Conservation (phyloP, 83 land plant species). For the Isoetes engelmannii region DNA sequence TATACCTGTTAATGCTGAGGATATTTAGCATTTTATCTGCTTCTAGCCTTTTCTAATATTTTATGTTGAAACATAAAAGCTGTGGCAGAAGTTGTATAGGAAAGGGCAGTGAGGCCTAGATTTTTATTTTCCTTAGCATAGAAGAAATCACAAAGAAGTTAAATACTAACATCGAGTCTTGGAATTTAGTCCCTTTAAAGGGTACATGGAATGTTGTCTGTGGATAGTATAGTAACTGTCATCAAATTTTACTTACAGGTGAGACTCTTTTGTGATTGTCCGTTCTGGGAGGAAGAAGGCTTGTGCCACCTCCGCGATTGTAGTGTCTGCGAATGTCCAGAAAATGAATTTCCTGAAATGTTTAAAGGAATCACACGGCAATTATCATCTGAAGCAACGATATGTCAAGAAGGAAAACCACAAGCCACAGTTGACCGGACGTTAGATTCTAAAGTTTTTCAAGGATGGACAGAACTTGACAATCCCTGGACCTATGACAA, state of each 20-base stretch:
- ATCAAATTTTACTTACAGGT: slow-evolving; percentile 30
- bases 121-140: background rate
- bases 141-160: background rate
- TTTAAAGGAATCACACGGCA: slow-evolving; percentile 32
- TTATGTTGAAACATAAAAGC: background rate
- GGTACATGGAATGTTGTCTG: background rate
- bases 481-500: slow-evolving; percentile 98
- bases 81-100: background rate
- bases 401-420: slow-evolving; percentile 91
- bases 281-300: slow-evolving; percentile 98
- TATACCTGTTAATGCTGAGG: background rate
- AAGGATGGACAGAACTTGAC: slow-evolving; percentile 75
- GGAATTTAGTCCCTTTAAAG: background rate
- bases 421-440: slow-evolving; percentile 84
- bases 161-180: background rate
- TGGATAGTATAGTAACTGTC: slow-evolving; percentile 2
- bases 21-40: background rate
- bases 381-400: slow-evolving; percentile 45
- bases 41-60: background rate
- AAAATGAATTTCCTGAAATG: slow-evolving; percentile 73
- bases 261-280: slow-evolving; percentile 96
- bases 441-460: slow-evolving; percentile 63
- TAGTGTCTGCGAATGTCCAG: slow-evolving; percentile 97
- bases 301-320: slow-evolving; percentile 97
- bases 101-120: background rate